Evolutionary conservation across 1,284 basidiomycete genomes (phyloP).

Genomic region (Garcileccinum viscosum): DNA sequence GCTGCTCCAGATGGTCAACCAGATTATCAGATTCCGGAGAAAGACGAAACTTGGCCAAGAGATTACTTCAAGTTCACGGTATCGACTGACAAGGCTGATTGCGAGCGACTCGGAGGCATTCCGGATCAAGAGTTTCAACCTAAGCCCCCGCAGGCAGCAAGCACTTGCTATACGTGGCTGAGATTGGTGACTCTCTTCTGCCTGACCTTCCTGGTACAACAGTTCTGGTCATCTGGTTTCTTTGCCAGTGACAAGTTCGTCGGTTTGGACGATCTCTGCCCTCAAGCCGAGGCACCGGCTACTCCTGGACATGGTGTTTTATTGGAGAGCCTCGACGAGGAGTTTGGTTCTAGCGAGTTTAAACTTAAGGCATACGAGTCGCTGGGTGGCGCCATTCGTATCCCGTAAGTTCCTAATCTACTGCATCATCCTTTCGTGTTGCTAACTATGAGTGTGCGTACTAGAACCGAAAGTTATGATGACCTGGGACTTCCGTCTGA

Average conservation of each 20-base stretch:
- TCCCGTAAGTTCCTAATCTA: slow-evolving; percentile 43
- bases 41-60: not conserved
- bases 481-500: slow-evolving; percentile 47
- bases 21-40: too few relatives aligned
- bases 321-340: slow-evolving; percentile 40
- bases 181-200: slow-evolving; percentile 16
- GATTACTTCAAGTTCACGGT: not conserved
- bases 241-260: not conserved
- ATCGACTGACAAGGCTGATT: not conserved
- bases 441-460: not conserved
- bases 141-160: not conserved
- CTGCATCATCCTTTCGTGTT: not conserved
- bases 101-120: not conserved
- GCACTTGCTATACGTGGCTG: not conserved
- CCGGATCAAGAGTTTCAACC: not conserved
- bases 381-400: slow-evolving; percentile 49
- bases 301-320: slow-evolving; percentile 38
- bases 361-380: slow-evolving; percentile 47
- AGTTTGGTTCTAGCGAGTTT: slow-evolving; percentile 44
- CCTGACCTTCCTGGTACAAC: slow-evolving; percentile 13
- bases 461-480: slow-evolving; percentile 48
- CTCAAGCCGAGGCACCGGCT: slow-evolving; percentile 39
- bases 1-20: too few relatives aligned
- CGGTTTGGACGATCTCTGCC: slow-evolving; percentile 33
- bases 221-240: slow-evolving; percentile 8